Conservation (phyloP, 441 rosid genomes). For the Mallotus japonicus region DNA sequence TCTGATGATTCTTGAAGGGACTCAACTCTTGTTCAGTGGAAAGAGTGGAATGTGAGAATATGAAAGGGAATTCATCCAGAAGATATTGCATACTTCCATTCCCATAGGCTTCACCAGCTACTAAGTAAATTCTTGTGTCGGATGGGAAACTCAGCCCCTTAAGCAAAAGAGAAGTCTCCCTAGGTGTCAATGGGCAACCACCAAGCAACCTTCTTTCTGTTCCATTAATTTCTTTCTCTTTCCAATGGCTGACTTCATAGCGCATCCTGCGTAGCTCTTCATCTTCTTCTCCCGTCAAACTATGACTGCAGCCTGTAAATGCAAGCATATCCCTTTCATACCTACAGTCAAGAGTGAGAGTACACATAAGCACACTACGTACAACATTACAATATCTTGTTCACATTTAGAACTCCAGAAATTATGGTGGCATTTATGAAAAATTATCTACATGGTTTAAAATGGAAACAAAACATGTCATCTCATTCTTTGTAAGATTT, state of each 20-base stretch:
- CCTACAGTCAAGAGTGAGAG: constrained; percentile 37
- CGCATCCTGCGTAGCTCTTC: constrained; percentile 76
- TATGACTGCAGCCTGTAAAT: constrained; percentile 91
- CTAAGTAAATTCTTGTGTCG: constrained; percentile 75
- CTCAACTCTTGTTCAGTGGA: constrained; percentile 63
- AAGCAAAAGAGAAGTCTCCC: constrained; percentile 87
- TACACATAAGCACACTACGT: not conserved
- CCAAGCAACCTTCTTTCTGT: constrained; percentile 89
- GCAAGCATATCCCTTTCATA: constrained; percentile 98
- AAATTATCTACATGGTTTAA: not conserved
- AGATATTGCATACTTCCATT: constrained; percentile 79
- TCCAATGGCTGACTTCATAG: constrained; percentile 84
- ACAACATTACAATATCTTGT: not conserved
- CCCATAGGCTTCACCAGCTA: constrained; percentile 89
- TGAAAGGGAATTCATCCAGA: constrained; percentile 58
- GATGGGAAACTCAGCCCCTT: constrained; percentile 71
- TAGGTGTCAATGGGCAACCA: constrained; percentile 83
- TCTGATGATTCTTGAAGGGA: constrained; percentile 79
- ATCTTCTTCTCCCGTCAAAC: constrained; percentile 74
- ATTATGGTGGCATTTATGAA: not conserved
- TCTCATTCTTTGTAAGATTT: not conserved
- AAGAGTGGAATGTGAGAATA: constrained; percentile 82
- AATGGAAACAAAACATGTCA: not conserved
- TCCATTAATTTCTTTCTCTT: constrained; percentile 92
- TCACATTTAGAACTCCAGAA: not conserved